phyloP scores from a whole-genome alignment of 129 eudicot genomes.

The Helichrysum umbraculigerum region DNA sequence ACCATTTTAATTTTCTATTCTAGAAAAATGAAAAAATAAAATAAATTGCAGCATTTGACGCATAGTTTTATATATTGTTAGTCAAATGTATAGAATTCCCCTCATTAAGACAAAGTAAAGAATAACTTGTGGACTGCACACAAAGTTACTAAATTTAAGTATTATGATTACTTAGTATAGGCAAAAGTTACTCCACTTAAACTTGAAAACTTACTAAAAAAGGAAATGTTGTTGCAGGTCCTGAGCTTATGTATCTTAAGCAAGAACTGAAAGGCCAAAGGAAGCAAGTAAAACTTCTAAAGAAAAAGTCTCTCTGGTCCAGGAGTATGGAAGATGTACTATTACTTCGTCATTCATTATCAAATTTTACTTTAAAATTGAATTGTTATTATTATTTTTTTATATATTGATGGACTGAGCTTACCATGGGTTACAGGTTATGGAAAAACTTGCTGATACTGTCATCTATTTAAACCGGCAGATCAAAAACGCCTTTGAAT shows the following conservation, averaged over 20 bases:
- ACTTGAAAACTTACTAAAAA: conserved; percentile 8
- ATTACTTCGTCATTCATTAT: conserved; percentile 3
- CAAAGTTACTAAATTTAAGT: not conserved
- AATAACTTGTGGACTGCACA: not conserved
- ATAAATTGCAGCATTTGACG: not conserved
- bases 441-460: conserved; percentile 82
- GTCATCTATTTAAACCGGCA: conserved; percentile 57
- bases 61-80: not conserved
- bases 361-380: conserved; percentile 11
- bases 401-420: conserved; percentile 13
- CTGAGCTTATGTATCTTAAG: conserved; percentile 35
- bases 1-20: too few relatives aligned
- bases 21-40: too few relatives aligned
- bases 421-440: conserved; percentile 49
- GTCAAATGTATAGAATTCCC: conserved; percentile 1
- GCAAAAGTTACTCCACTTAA: too few relatives aligned
- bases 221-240: conserved; percentile 35
- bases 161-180: not conserved
- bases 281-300: conserved; percentile 61
- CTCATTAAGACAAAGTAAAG: not conserved
- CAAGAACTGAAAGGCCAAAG: conserved; percentile 59
- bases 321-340: conserved; percentile 91
- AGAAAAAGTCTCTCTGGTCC: conserved; percentile 88
- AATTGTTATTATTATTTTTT: not conserved
- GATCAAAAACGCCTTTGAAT: conserved; percentile 51